phyloP scores from a whole-genome alignment of 2,329 filamentous ascomycete species.

The Talaromyces sp. region DNA sequence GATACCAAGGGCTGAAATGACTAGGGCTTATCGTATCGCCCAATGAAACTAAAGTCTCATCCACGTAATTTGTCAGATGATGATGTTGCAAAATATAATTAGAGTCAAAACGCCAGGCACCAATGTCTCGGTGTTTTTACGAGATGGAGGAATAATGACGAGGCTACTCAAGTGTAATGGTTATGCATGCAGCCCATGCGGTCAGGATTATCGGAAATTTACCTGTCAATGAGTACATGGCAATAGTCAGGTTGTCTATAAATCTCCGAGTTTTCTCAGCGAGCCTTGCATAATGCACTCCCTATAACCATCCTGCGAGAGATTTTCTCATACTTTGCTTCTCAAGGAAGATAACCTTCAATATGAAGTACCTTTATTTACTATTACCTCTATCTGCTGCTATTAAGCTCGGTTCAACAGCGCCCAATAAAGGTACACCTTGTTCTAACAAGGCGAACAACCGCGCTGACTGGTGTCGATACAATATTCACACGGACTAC shows the following conservation, averaged over 20 bases:
- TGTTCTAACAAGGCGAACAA: not conserved
- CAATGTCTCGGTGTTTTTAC: not conserved
- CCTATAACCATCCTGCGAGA: not conserved
- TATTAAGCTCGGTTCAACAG: not conserved
- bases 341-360: not conserved
- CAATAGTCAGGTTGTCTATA: not conserved
- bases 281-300: not conserved
- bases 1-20: not conserved
- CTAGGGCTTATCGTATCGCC: not conserved
- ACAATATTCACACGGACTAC: slow-evolving; percentile 10
- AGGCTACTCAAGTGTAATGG: not conserved
- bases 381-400: not conserved
- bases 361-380: not conserved
- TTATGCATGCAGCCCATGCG: not conserved
- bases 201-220: not conserved
- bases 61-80: not conserved
- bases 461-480: slow-evolving; percentile 5
- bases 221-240: not conserved
- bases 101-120: not conserved
- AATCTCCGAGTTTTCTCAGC: not conserved
- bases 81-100: not conserved
- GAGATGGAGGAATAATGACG: not conserved
- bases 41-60: not conserved
- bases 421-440: not conserved
- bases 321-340: not conserved